Conservation (phyloP, 2,329 filamentous ascomycete species). For the Fusarium brachygibbosum region DNA sequence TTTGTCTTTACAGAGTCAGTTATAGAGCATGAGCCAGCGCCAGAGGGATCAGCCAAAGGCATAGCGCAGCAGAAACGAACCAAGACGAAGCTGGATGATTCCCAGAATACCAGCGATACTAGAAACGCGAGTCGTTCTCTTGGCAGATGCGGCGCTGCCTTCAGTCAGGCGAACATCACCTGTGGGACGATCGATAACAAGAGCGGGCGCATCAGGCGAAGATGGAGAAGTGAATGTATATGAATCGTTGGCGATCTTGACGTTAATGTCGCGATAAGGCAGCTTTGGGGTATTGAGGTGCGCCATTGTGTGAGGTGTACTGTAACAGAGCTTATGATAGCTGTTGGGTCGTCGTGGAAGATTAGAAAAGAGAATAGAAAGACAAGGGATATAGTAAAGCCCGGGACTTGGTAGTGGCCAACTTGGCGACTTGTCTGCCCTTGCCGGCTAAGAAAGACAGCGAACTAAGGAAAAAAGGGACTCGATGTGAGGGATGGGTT, state of each 20-base stretch:
- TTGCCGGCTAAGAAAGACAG: conserved; percentile 35
- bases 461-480: conserved; percentile 41
- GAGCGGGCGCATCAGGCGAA: conserved; percentile 86
- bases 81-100: conserved; percentile 91
- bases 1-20: conserved; percentile 72
- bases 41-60: conserved; percentile 21
- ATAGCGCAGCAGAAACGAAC: conserved; percentile 63
- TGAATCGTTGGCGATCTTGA: conserved; percentile 90
- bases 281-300: conserved; percentile 57
- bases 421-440: conserved; percentile 39
- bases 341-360: conserved; percentile 27
- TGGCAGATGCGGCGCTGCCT: conserved; percentile 79
- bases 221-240: conserved; percentile 98
- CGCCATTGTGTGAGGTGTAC: conserved; percentile 52
- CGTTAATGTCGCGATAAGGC: conserved; percentile 96
- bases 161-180: conserved; percentile 90
- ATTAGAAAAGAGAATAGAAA: conserved; percentile 25
- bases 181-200: conserved; percentile 91
- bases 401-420: conserved; percentile 35
- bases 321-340: conserved; percentile 19
- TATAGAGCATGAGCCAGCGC: conserved; percentile 25
- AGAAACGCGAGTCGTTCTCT: conserved; percentile 80
- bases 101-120: conserved; percentile 96
- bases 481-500: conserved; percentile 41
- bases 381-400: conserved; percentile 21